These are phyloP conservation scores for Rhizopus sp. DNA, from an alignment of 371 early-diverging fungal species.

Conservation along the genomic window DNA sequence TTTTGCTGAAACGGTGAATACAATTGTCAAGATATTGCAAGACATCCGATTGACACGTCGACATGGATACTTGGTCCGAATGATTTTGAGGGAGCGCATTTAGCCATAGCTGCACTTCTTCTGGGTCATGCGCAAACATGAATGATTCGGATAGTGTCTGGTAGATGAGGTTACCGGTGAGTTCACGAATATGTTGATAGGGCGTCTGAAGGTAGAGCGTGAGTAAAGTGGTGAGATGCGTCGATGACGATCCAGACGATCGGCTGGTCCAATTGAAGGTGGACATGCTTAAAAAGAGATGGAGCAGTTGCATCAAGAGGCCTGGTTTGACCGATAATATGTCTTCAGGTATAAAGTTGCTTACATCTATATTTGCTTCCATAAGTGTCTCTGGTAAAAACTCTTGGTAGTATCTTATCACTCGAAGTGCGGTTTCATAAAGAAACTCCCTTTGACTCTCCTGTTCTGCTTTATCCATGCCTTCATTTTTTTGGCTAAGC, in stretches of 20 bases:
- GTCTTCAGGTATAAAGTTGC: slow-evolving; percentile 74
- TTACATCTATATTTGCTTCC: slow-evolving; percentile 74
- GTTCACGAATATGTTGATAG: slow-evolving; percentile 47
- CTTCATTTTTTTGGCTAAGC: slow-evolving; percentile 26
- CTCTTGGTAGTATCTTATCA: slow-evolving; percentile 70
- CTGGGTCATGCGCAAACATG: slow-evolving; percentile 65
- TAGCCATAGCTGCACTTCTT: slow-evolving; percentile 67
- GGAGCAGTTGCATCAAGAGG: slow-evolving; percentile 60
- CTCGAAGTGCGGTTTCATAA: slow-evolving; percentile 55
- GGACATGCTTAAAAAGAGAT: slow-evolving; percentile 58
- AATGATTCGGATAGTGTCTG: slow-evolving; percentile 61
- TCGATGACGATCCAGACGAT: slow-evolving; percentile 51
- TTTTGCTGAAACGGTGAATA: slow-evolving; percentile 54
- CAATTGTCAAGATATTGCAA: slow-evolving; percentile 71
- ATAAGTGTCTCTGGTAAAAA: slow-evolving; percentile 66
- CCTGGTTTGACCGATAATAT: slow-evolving; percentile 57
- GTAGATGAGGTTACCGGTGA: slow-evolving; percentile 52
- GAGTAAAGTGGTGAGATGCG: slow-evolving; percentile 63
- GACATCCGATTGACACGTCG: slow-evolving; percentile 42
- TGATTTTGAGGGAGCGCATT: slow-evolving; percentile 53
- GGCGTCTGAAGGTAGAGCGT: slow-evolving; percentile 58
- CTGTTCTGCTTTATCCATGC: slow-evolving; percentile 23
- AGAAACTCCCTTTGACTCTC: slow-evolving; percentile 50
- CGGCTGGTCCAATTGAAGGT: slow-evolving; percentile 72
- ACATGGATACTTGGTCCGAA: slow-evolving; percentile 17